Conservation (phyloP, 2,329 filamentous ascomycete genomes). For the Dothiorella sarmentorum region DNA sequence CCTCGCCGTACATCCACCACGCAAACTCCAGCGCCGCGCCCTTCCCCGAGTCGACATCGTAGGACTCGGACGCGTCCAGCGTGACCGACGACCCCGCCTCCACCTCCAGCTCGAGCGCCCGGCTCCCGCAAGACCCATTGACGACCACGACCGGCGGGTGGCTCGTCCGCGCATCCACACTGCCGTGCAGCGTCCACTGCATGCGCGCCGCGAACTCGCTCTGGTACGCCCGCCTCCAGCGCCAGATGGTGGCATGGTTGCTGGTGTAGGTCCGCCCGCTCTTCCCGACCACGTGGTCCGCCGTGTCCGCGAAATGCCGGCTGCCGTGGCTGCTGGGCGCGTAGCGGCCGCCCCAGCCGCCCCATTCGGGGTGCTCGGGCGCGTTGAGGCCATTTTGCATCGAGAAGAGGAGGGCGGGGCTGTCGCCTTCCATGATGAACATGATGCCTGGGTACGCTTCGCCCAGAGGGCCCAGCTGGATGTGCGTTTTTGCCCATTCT, state of each 20-base stretch:
- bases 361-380: constrained; percentile 47
- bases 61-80: constrained; percentile 46
- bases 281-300: constrained; percentile 35
- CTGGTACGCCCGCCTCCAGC: constrained; percentile 53
- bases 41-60: constrained; percentile 44
- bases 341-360: constrained; percentile 52
- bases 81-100: constrained; percentile 40
- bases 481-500: constrained; percentile 52
- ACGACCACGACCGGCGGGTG: constrained; percentile 50
- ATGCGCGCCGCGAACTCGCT: constrained; percentile 50
- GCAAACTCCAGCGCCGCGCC: constrained; percentile 43
- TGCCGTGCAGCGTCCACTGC: constrained; percentile 44
- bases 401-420: constrained; percentile 50
- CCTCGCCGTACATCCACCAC: constrained; percentile 51
- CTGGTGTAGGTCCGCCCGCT: constrained; percentile 35
- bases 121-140: constrained; percentile 38
- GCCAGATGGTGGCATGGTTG: constrained; percentile 52
- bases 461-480: constrained; percentile 51
- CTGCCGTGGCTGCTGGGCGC: constrained; percentile 35
- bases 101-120: constrained; percentile 40
- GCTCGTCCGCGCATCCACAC: constrained; percentile 35
- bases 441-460: constrained; percentile 43
- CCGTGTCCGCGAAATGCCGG: constrained; percentile 39
- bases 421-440: constrained; percentile 55
- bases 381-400: constrained; percentile 49